Base-by-base conservation (phyloP, 495 filamentous ascomycete species). In the Ascodesmis nigricans region DNA sequence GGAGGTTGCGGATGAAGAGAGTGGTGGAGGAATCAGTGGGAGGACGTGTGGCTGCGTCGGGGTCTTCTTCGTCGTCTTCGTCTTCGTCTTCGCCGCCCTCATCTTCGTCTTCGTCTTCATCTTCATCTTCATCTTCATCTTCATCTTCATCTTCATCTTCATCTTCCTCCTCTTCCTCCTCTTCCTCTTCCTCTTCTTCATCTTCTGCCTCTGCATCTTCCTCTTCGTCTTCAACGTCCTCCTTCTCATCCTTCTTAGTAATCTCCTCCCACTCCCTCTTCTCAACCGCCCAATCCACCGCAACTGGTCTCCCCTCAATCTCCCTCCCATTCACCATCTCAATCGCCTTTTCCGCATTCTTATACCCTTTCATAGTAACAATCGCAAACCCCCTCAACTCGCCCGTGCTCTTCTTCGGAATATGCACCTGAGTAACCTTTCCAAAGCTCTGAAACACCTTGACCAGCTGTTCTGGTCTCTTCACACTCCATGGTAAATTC, bases 401-500 rank as follows among this genome's bases (percentile, higher is more conserved):
- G 3, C 36, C 48, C 17, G 65, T 63, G 39, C 69, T 73, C 41
- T 67, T 64, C 43, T 75, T 81, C 2, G 87, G 87, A 15, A 99
- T 58, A 35, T 71, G 75, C 11, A 71, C 68, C 50, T 67, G 67
- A 53, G 80, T 83, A 29, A 95, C 69, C 55, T 92, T 92, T 36
- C 87, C 87, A 53, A 75, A 92, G 40, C 71, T 76, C 46, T 66
- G 60, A 54, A 99, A 95, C 21, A 91, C 56, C 25, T 62, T 59
- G 1, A 66, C 57, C 31, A 99, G 55, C 47, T 93, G 71, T 30
- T 91, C 73, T 0, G 79, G 60, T 5, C 66, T 66, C 56, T 87
- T 91, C 52, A 99, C 75, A 45, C 73, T 92, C 87, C 87, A 99
- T 1, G 87, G 83, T 44, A 99, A 51, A 52, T 99, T 99, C 34